A percentile compares a stretch with the other conserved stretches of the same genome.
phyloP scores from a whole-genome alignment of 805 yeast genomes.

The Lachancea lanzarotensis region DNA sequence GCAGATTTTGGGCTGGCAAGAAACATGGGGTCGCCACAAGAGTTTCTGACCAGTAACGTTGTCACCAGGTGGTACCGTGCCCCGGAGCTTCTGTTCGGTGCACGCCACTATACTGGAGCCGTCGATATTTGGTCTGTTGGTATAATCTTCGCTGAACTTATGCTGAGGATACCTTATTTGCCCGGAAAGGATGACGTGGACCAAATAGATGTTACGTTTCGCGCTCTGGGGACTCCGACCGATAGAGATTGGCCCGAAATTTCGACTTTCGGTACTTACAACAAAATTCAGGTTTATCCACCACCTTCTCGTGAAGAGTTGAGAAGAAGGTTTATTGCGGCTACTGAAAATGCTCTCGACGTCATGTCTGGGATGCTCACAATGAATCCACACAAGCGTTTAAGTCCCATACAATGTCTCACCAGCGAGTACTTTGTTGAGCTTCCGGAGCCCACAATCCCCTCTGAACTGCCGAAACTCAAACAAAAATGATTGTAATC shows the following conservation, averaged over 20 bases:
- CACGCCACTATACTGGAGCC: constrained; percentile 81
- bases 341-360: constrained; percentile 77
- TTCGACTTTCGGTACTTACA: constrained; percentile 67
- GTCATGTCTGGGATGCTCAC: constrained; percentile 64
- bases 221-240: constrained; percentile 94
- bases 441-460: constrained; percentile 60
- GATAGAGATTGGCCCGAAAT: constrained; percentile 91
- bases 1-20: constrained; percentile 98
- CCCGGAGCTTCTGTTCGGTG: constrained; percentile 86
- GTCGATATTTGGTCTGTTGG: constrained; percentile 97
- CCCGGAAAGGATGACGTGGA: constrained; percentile 90
- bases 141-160: constrained; percentile 88
- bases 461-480: constrained; percentile 49
- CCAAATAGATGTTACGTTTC: constrained; percentile 87
- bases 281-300: constrained; percentile 69
- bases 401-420: constrained; percentile 58
- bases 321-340: constrained; percentile 80
- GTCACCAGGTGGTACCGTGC: constrained; percentile 98
- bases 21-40: constrained; percentile 69
- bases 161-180: constrained; percentile 90
- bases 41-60: constrained; percentile 80
- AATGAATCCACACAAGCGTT: constrained; percentile 72
- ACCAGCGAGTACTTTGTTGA: constrained; percentile 64
- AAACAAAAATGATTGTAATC: background rate
- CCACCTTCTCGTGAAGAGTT: constrained; percentile 76